A percentile compares a stretch with the other conserved stretches of the same genome.
phyloP scores from a whole-genome alignment of 2,329 filamentous ascomycete genomes.

The Beauveria sp. region DNA sequence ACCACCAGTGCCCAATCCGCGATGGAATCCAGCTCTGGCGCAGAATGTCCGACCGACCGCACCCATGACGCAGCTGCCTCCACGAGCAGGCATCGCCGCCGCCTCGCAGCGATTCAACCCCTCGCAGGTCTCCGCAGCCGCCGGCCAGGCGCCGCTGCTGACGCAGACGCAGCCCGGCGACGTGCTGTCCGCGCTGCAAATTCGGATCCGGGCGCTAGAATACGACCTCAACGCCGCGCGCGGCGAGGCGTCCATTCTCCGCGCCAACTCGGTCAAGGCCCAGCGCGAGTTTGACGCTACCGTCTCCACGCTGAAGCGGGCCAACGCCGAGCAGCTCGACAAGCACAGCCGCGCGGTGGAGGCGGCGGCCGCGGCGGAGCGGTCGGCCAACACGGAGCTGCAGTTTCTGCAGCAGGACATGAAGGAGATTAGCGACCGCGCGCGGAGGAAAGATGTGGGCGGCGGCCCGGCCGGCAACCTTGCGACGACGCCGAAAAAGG shows the following conservation, averaged over 20 bases:
- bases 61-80: constrained; percentile 9
- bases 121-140: constrained; percentile 24
- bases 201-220: constrained; percentile 45
- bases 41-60: constrained; percentile 12
- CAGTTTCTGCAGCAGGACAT: constrained; percentile 68
- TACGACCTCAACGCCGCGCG: constrained; percentile 53
- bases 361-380: constrained; percentile 55
- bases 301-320: constrained; percentile 52
- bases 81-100: background rate
- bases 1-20: constrained; percentile 27
- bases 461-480: constrained; percentile 22
- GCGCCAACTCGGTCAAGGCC: constrained; percentile 58
- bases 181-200: constrained; percentile 40
- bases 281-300: constrained; percentile 56
- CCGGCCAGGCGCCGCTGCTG: constrained; percentile 21
- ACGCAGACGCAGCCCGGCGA: constrained; percentile 25
- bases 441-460: constrained; percentile 35
- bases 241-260: constrained; percentile 69
- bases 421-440: constrained; percentile 47
- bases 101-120: constrained; percentile 22
- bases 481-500: constrained; percentile 53
- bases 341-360: constrained; percentile 59
- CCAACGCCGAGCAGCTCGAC: constrained; percentile 55
- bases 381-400: constrained; percentile 59
- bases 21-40: constrained; percentile 31